phyloP scores from a whole-genome alignment of 2,329 filamentous ascomycete species.

The Scortechinia acanthostroma region DNA sequence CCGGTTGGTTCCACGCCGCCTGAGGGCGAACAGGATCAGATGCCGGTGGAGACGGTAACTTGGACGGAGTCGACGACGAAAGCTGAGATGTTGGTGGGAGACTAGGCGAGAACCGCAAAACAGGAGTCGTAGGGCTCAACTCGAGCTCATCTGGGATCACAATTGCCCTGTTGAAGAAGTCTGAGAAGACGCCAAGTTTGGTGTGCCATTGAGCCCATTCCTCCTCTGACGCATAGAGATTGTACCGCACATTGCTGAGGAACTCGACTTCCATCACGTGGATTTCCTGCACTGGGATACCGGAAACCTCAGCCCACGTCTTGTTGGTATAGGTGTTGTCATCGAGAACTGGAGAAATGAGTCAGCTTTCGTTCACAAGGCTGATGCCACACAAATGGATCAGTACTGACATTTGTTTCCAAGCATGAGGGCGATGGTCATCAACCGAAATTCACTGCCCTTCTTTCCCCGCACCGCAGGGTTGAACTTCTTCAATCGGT shows the following conservation, averaged over 20 bases:
- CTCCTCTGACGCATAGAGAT: constrained; percentile 75
- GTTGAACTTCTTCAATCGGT: constrained; percentile 84
- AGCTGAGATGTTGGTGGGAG: constrained; percentile 6
- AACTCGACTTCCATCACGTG: constrained; percentile 99
- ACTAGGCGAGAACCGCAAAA: background rate
- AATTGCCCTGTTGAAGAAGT: constrained; percentile 69
- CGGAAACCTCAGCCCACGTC: constrained; percentile 96
- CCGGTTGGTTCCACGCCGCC: background rate
- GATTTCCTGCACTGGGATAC: constrained; percentile 87
- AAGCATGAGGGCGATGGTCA: constrained; percentile 93
- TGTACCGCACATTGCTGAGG: constrained; percentile 95
- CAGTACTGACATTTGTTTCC: constrained; percentile 79
- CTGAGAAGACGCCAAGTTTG: constrained; percentile 74
- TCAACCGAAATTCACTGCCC: constrained; percentile 84
- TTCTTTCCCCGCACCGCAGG: constrained; percentile 81
- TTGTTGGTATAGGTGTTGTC: constrained; percentile 99
- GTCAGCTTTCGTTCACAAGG: background rate
- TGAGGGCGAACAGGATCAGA: constrained; percentile 8
- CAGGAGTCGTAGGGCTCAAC: background rate
- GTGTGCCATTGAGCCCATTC: constrained; percentile 85
- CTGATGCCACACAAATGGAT: background rate
- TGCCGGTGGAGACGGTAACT: constrained; percentile 25
- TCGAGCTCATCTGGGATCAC: background rate
- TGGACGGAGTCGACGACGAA: constrained; percentile 11
- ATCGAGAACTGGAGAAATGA: constrained; percentile 67